Base-by-base conservation (phyloP, 345 rosid genomes). In the Schrenkiella parvula region DNA sequence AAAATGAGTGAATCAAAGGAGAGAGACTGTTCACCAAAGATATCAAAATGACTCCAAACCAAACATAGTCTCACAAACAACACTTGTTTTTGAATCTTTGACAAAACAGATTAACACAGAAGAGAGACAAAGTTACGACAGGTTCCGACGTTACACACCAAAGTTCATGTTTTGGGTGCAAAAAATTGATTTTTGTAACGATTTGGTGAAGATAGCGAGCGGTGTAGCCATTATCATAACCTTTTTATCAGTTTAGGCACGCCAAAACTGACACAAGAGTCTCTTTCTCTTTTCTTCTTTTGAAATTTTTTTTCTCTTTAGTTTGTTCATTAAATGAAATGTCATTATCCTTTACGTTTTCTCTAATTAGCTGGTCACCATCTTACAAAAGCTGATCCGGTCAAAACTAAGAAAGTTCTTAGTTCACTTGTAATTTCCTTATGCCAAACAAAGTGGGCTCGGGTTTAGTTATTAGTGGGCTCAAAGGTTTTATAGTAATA, bases 241-340 rank as follows among this genome's bases (percentile, higher is more conserved):
- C 29, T n/a, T 43, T 52, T 42, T 19, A 11, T 56, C 7, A 31
- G 35, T 31, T 18, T 32, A 44, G 50, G 38, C 50, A 58, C 38
- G 29, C 59, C 38, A 58, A 58, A 35, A 35, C 66, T 46, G 57
- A 58, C 48, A 70, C 74, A 42, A 1, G 4, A 68, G 35, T 44
- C 47, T 58, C 37, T 44, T 14, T 57, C 35, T 32, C 46, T 69
- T 22, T 68, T 5, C 46, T 21, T 44, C 47, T 44, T 70, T 57
- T 58, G 47, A 70, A 18, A 4, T 12, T 43, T 6, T 29, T 23
- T 1, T 19, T 28, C 39, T 53, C 26, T 38, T 56, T 68, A 29
- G 14, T 31, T 12, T 64, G 46, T 55, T 54, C 19, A 42, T 29
- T 54, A 18, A 29, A 29, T 26, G 32, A 44, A 68, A 41, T 54